These are phyloP conservation scores for Neurospora sp. DNA, from an alignment of 2,329 filamentous ascomycete species.

Conservation along the genomic window DNA sequence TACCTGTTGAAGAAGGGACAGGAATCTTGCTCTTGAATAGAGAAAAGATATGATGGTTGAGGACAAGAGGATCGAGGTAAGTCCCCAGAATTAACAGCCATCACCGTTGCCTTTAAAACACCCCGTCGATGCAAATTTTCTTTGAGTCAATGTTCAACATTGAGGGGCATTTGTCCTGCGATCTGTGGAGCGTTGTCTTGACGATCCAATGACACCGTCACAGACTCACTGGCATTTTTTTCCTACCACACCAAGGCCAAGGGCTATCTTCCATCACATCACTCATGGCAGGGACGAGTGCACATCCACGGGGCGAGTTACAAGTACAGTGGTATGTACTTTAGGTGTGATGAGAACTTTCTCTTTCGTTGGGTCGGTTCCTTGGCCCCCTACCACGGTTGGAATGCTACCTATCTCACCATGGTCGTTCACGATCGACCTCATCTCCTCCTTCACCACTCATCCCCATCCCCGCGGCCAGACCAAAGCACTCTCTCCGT, in stretches of 20 bases:
- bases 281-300: not conserved
- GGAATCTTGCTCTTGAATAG: not conserved
- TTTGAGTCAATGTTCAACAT: not conserved
- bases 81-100: not conserved
- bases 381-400: not conserved
- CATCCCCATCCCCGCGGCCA: not conserved
- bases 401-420: not conserved
- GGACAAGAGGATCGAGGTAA: not conserved
- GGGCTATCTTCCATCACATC: not conserved
- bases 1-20: not conserved
- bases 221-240: not conserved
- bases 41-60: not conserved
- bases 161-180: not conserved
- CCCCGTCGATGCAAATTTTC: not conserved
- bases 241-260: not conserved
- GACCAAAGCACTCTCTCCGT: not conserved
- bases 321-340: not conserved
- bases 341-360: not conserved
- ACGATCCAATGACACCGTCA: not conserved
- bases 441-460: not conserved
- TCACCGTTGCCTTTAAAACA: not conserved
- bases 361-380: not conserved
- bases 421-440: not conserved
- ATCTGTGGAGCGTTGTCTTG: not conserved
- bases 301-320: not conserved